phyloP scores from a whole-genome alignment of 2,329 filamentous ascomycete species.

The Pseudogymnoascus sp. region DNA sequence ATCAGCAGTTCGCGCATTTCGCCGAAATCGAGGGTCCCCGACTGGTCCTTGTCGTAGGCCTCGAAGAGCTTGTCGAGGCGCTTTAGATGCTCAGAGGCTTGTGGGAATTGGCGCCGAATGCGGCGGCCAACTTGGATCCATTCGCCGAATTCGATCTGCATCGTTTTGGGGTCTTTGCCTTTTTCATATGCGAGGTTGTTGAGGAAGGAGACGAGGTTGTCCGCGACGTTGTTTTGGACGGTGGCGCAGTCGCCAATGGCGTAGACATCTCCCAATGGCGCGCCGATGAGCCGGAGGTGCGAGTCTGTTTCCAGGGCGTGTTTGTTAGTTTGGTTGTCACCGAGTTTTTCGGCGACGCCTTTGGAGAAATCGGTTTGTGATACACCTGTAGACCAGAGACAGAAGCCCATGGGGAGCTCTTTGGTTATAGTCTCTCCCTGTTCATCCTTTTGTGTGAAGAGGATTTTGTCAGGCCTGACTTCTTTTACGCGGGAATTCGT shows the following conservation, averaged over 20 bases:
- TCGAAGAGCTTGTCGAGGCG: slow-evolving; percentile 86
- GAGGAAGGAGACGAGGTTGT: slow-evolving; percentile 84
- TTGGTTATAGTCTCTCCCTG: slow-evolving; percentile 73
- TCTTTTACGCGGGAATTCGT: slow-evolving; percentile 92
- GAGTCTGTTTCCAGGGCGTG: slow-evolving; percentile 92
- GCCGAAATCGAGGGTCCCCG: slow-evolving; percentile 86
- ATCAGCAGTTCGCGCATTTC: slow-evolving; percentile 81
- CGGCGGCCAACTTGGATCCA: slow-evolving; percentile 79
- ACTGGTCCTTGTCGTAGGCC: slow-evolving; percentile 87
- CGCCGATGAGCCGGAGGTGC: slow-evolving; percentile 80
- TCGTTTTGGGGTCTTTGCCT: slow-evolving; percentile 79
- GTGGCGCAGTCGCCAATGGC: slow-evolving; percentile 94
- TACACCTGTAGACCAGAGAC: slow-evolving; percentile 95
- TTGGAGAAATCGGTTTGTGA: slow-evolving; percentile 75
- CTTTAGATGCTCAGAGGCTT: slow-evolving; percentile 77
- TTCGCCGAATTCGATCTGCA: slow-evolving; percentile 78
- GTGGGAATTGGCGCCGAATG: slow-evolving; percentile 83
- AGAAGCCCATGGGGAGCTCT: slow-evolving; percentile 92
- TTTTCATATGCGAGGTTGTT: slow-evolving; percentile 86
- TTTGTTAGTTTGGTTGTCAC: slow-evolving; percentile 70
- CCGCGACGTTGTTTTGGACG: slow-evolving; percentile 93
- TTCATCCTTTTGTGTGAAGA: slow-evolving; percentile 76
- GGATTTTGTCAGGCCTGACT: slow-evolving; percentile 71
- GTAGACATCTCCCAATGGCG: slow-evolving; percentile 90
- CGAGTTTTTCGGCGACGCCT: slow-evolving; percentile 68